Conservation (phyloP, 1,284 basidiomycete genomes). For the Irpex lacteus region DNA sequence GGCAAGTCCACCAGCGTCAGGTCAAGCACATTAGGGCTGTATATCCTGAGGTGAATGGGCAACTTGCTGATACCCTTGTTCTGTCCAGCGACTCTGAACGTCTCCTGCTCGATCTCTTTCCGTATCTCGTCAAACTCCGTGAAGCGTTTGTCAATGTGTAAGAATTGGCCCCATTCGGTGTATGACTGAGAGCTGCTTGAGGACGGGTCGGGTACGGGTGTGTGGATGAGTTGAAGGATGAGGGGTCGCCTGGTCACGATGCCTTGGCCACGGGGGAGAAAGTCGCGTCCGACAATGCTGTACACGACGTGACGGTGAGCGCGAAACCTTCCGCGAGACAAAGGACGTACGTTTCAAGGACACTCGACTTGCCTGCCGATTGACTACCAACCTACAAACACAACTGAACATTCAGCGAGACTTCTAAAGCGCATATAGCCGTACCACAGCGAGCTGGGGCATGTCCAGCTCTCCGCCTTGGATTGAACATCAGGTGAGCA, state of each 20-base stretch:
- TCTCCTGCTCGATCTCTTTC: slow-evolving; percentile 98
- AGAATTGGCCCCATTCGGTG: slow-evolving; percentile 94
- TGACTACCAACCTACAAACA: slow-evolving; percentile 75
- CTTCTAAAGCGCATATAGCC: slow-evolving; percentile 6
- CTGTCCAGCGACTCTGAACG: slow-evolving; percentile 95
- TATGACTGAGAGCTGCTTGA: slow-evolving; percentile 35
- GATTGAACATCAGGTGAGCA: slow-evolving; percentile 15
- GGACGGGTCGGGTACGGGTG: slow-evolving; percentile 50
- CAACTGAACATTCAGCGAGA: background rate
- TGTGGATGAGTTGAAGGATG: slow-evolving; percentile 94
- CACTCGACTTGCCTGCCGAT: slow-evolving; percentile 84
- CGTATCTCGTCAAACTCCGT: slow-evolving; percentile 94
- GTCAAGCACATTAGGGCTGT: slow-evolving; percentile 93
- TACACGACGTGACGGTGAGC: background rate
- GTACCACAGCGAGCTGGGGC: slow-evolving; percentile 80
- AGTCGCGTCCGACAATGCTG: slow-evolving; percentile 94
- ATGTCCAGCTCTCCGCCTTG: slow-evolving; percentile 83
- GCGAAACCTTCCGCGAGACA: slow-evolving; percentile 9
- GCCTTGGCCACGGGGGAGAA: slow-evolving; percentile 90
- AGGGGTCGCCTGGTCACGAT: slow-evolving; percentile 96
- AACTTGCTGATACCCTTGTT: slow-evolving; percentile 98
- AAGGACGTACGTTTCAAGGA: slow-evolving; percentile 73
- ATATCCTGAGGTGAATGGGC: slow-evolving; percentile 93
- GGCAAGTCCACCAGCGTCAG: slow-evolving; percentile 95
- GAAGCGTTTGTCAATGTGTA: slow-evolving; percentile 95